Conservation (phyloP, 2,329 filamentous ascomycete genomes). For the Alternaria atra region DNA sequence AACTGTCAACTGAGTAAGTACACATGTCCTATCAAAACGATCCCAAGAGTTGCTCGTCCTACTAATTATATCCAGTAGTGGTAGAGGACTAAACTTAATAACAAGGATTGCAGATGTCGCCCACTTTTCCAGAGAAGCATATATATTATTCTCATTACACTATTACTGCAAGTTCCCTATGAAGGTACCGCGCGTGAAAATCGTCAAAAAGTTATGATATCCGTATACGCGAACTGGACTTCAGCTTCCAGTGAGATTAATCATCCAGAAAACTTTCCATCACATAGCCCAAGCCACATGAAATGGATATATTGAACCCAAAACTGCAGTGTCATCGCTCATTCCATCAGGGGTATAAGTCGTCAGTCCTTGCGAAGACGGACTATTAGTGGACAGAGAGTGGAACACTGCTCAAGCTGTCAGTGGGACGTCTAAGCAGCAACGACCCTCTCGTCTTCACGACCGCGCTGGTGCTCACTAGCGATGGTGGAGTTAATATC, state of each 20-base stretch:
- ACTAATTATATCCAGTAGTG: not conserved
- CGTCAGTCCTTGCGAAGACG: constrained; percentile 31
- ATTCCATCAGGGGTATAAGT: constrained; percentile 48
- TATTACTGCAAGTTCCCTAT: constrained; percentile 17
- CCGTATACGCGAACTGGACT: constrained; percentile 13
- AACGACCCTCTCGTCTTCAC: constrained; percentile 57
- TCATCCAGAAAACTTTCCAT: constrained; percentile 9
- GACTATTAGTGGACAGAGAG: constrained; percentile 35
- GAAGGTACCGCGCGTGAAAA: constrained; percentile 18
- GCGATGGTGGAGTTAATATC: constrained; percentile 57
- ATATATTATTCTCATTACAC: constrained; percentile 16
- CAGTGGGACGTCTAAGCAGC: constrained; percentile 40
- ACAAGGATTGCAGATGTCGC: not conserved
- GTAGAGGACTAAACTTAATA: not conserved
- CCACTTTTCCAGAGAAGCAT: not conserved
- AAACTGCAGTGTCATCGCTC: constrained; percentile 22
- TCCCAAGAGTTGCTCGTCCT: not conserved
- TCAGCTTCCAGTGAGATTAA: constrained; percentile 1
- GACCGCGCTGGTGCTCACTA: constrained; percentile 54
- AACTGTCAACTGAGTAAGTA: not conserved
- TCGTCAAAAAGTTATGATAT: constrained; percentile 14
- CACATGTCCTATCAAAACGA: not conserved
- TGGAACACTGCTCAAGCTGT: constrained; percentile 29
- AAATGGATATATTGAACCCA: constrained; percentile 11
- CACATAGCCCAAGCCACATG: constrained; percentile 20